Percentiles rank a stretch among this genome's conserved stretches.
These are phyloP conservation scores for Diatrype stigma DNA, from an alignment of 2,329 filamentous ascomycete species.

Conservation along the genomic window DNA sequence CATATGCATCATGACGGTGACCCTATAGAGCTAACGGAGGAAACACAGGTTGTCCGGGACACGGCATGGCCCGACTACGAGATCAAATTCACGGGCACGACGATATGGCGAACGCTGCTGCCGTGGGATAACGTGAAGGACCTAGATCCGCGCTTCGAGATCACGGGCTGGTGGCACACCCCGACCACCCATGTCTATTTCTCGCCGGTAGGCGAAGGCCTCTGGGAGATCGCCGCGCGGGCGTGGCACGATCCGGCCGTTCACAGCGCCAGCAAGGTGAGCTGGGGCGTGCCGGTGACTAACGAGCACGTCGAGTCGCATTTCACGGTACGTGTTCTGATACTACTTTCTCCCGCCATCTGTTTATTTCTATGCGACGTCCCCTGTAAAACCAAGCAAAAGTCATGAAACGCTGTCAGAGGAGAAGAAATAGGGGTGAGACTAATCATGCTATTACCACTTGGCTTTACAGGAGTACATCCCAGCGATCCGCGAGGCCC, in stretches of 20 bases:
- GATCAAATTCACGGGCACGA: constrained; percentile 35
- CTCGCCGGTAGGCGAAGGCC: constrained; percentile 23
- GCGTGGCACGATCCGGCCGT: constrained; percentile 21
- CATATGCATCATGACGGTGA: too few species aligned
- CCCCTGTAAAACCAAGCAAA: too few species aligned
- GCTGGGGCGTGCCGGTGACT: constrained; percentile 24
- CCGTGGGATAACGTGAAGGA: constrained; percentile 31
- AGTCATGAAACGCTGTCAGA: too few species aligned
- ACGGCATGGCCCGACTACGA: constrained; percentile 21
- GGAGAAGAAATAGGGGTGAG: too few species aligned
- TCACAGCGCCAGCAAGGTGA: constrained; percentile 24
- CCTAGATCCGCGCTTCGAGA: constrained; percentile 20
- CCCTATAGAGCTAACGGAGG: constrained; percentile 19
- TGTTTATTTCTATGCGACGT: constrained; percentile 7
- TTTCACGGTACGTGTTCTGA: constrained; percentile 15
- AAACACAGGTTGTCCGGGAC: constrained; percentile 22
- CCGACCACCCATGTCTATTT: constrained; percentile 25
- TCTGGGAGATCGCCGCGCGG: constrained; percentile 23
- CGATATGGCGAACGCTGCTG: constrained; percentile 42
- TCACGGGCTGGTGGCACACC: constrained; percentile 25
- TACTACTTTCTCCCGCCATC: constrained; percentile 27
- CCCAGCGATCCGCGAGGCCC: constrained; percentile 33
- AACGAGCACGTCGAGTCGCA: constrained; percentile 22
- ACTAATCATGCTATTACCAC: neutral
- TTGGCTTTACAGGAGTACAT: constrained; percentile 36